Percentiles rank a stretch among this genome's conserved stretches.
Evolutionary conservation across 1,284 basidiomycete genomes (phyloP).

Genomic region (Ustilago vetiveriae): DNA sequence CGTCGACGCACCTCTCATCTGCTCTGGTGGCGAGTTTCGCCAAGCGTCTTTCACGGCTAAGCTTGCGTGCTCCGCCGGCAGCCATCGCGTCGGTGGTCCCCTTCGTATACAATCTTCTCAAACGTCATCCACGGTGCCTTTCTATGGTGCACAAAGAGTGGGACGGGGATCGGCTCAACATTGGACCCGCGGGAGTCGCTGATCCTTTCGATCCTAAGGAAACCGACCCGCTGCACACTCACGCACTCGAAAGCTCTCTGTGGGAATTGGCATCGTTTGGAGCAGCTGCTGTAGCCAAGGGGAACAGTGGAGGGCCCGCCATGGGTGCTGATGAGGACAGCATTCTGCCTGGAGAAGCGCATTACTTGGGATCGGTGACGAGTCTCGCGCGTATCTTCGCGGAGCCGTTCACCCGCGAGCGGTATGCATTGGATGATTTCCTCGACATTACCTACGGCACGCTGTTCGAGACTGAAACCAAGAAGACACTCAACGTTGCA

Average conservation of each 20-base stretch:
- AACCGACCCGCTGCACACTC: conserved; percentile 78
- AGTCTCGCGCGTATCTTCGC: conserved; percentile 85
- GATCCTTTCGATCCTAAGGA: conserved; percentile 76
- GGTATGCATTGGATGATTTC: conserved; percentile 93
- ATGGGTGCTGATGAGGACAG: conserved; percentile 26
- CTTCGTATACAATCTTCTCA: conserved; percentile 93
- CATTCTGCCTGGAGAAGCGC: conserved; percentile 69
- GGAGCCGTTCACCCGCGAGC: conserved; percentile 91
- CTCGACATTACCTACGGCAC: conserved; percentile 93
- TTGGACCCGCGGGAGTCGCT: conserved; percentile 51
- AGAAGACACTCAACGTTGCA: conserved; percentile 73
- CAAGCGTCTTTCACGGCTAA: conserved; percentile 86
- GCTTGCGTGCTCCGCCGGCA: conserved; percentile 85
- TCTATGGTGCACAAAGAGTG: conserved; percentile 79
- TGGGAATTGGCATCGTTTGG: conserved; percentile 88
- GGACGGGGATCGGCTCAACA: conserved; percentile 57
- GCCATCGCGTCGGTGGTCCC: conserved; percentile 90
- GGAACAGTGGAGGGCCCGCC: conserved; percentile 18
- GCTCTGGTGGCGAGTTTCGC: conserved; percentile 91
- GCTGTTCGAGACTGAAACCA: conserved; percentile 87
- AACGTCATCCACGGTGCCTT: conserved; percentile 90
- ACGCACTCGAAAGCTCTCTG: conserved; percentile 84
- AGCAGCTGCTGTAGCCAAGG: conserved; percentile 33
- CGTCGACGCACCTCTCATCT: conserved; percentile 89
- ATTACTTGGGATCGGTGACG: conserved; percentile 85